Base-by-base conservation (phyloP, 225 moss, liverwort and hornwort species). In the Pseudisothecium myosuroides region DNA sequence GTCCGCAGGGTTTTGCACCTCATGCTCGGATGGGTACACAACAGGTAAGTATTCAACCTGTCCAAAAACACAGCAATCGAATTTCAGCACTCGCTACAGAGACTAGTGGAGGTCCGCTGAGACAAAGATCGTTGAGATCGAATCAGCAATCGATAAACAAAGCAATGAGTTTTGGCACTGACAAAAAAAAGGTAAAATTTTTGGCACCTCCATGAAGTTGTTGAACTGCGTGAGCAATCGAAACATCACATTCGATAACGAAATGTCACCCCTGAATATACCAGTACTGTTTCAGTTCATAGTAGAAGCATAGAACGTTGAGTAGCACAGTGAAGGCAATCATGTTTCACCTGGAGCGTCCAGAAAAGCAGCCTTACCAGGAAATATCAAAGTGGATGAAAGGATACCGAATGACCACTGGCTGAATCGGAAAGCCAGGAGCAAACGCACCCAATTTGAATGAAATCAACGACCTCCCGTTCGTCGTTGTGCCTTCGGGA, bases 41-140 rank as follows among this genome's bases (percentile, higher is more conserved):
- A 97, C 95, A 77, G 97, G 96, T 66, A 97, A 94, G 90, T 96
- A 97, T 83, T 97, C 97, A 68, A 97, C 95, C 97, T 97, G 95
- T 77, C 23, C 21, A 82, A 72, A 32, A 65, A 45, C 28, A 52
- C 56, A 85, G 32, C 72, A 88, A 77, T 87, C 18, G 39, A 83
- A 41, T 61, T 62, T 83, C 79, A 89, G 76, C 73, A 81, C 47
- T 45, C 56, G 52, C 62, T 32, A 31, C 67, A 76, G 41, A 64
- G 41, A 65, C 47, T 64, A 74, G 41, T 41, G 54, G 41, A 84
- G 56, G 84, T 64, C 36, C 29, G n/a, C 83, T 75, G 64, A 76
- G 27, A 65, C 67, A 63, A 64, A 49, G 56, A 85, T 85, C 75
- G 36, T 50, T 85, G 63, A 66, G 47, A 90, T 45, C 29, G 77